These are phyloP conservation scores for Candida qinlingensis DNA, from an alignment of 805 yeast species.

Conservation along the genomic window DNA sequence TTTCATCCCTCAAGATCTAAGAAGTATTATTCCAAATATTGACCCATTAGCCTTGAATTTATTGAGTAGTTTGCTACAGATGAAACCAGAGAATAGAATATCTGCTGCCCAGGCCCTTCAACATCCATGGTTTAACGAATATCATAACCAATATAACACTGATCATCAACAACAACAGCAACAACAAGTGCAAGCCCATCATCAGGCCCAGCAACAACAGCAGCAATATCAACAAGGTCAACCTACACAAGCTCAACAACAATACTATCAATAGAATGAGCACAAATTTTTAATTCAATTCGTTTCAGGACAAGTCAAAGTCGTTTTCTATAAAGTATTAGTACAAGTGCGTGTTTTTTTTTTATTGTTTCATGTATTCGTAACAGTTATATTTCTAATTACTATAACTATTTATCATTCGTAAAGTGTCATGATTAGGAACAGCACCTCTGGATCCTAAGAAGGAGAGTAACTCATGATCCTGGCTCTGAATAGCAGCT, in stretches of 20 bases:
- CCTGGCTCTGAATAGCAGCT: conserved; percentile 5
- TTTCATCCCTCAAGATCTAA: conserved; percentile 85
- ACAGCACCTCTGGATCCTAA: conserved; percentile 18
- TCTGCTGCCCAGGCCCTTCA: conserved; percentile 88
- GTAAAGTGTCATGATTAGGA: conserved; percentile 18
- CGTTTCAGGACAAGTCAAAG: no score
- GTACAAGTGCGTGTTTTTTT: no score
- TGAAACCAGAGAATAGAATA: conserved; percentile 91
- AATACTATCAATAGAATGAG: conserved; percentile 10
- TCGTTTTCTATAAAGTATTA: not conserved
- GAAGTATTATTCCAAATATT: conserved; percentile 66
- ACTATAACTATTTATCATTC: not conserved
- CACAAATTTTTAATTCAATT: not conserved
- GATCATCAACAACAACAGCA: not conserved
- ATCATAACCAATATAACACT: conserved; percentile 29
- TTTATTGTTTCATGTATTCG: no score
- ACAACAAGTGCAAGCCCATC: conserved; percentile 1
- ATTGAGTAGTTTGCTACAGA: conserved; percentile 68
- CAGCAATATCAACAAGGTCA: conserved; percentile 7
- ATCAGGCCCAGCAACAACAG: conserved; percentile 1
- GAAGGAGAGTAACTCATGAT: conserved; percentile 9
- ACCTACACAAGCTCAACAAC: conserved; percentile 6
- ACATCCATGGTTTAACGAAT: conserved; percentile 91
- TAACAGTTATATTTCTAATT: no score
- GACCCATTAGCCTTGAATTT: conserved; percentile 82